Base-by-base conservation (phyloP, 345 rosid genomes). In the Dipteronia dyeriana region DNA sequence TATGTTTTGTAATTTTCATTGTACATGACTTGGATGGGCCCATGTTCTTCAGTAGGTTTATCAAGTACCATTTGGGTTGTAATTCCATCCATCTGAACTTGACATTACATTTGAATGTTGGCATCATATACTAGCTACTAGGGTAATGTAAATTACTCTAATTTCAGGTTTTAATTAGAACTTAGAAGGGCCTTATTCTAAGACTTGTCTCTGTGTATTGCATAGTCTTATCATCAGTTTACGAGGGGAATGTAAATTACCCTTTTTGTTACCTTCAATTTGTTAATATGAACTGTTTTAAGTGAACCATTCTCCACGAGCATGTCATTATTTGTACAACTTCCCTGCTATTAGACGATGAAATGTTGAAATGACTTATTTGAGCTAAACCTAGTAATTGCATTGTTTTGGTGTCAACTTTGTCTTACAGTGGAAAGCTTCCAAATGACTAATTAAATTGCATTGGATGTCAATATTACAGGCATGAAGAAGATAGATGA, bases 401-500 rank as follows among this genome's bases (percentile, higher is more conserved):
- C 57, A 38, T 38, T 71, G 17, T 53, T 61, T 71, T 61, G 23
- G 4, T 57, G 14, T 17, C 64, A 14, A 25, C 29, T n/a, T 38
- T 19, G 22, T 49, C 47, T 49, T 38, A 26, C 7, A 22, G 64
- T 34, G 7, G 16, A 59, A 22, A 19, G 54, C 38, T 41, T 49
- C 60, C 19, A 20, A 67, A 22, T 56, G 8, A 66, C 47, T 39
- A 25, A 23, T 68, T 54, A 60, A 74, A 68, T 73, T 75, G 47
- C 81, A 62, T 43, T 56, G n/a, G 67, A 75, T 77, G 26, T 26
- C 57, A 71, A 61, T 62, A 19, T 68, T 61, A 53, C 86, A 84
- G 89, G 78, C 64, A 26, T 80, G 71, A 65, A 61, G 66, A 86
- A 78, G 75, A 73, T 82, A 26, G 86, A 88, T 76, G 86, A 88